A percentile compares a stretch with the other conserved stretches of the same genome.
These are phyloP conservation scores for Starmerella powellii DNA, from an alignment of 805 yeast species.

Conservation along the genomic window DNA sequence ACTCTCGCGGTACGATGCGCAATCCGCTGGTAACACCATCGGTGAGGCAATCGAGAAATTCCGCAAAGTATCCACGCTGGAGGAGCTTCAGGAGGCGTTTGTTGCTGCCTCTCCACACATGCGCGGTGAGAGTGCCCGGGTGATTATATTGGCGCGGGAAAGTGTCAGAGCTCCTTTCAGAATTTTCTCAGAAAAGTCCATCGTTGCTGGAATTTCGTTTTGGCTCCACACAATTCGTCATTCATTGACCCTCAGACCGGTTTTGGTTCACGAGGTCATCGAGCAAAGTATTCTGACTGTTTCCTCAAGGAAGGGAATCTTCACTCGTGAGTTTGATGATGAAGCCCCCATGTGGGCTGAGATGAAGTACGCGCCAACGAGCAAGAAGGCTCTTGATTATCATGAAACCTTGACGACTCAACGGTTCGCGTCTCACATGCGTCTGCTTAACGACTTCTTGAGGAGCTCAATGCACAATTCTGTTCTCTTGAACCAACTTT, in stretches of 20 bases:
- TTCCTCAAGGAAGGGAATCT: constrained; percentile 50
- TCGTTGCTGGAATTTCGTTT: constrained; percentile 55
- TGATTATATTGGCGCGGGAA: constrained; percentile 20
- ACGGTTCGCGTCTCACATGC: constrained; percentile 53
- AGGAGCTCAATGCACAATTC: constrained; percentile 51
- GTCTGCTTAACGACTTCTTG: constrained; percentile 52
- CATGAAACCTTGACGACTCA: constrained; percentile 39
- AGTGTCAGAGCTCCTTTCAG: constrained; percentile 49
- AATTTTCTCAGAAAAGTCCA: constrained; percentile 44
- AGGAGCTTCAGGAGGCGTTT: constrained; percentile 8
- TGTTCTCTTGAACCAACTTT: constrained; percentile 24
- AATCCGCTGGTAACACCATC: neutral
- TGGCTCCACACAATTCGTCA: constrained; percentile 75
- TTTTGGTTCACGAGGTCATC: constrained; percentile 58
- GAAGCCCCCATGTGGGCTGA: constrained; percentile 46
- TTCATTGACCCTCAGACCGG: constrained; percentile 43
- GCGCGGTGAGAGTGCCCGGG: neutral
- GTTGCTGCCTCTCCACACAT: constrained; percentile 7
- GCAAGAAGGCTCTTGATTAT: constrained; percentile 45
- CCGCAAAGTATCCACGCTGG: neutral
- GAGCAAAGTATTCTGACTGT: constrained; percentile 59
- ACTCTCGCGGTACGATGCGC: constrained; percentile 9
- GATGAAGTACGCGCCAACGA: constrained; percentile 87
- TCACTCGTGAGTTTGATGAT: constrained; percentile 44
- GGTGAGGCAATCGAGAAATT: neutral